Evolutionary conservation across 2,329 filamentous ascomycete species (phyloP), one percentile per base, ranked within the genome.

Genomic region (Stemphylium beticola): DNA sequence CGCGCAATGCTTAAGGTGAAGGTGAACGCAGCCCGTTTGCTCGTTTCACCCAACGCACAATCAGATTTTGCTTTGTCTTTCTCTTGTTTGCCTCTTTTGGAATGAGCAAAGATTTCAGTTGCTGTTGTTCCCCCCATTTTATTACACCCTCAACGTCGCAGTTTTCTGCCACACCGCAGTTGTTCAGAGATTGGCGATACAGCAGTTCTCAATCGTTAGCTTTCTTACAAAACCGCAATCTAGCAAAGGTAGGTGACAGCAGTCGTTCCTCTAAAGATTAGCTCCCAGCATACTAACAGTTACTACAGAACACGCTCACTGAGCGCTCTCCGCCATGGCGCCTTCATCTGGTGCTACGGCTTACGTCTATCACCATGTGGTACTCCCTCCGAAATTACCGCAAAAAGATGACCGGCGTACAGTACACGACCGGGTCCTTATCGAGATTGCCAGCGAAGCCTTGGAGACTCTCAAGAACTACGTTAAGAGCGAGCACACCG

Each of bases 341-440:
- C 4, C 17, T 18, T 9, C 12, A 38, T 11, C 44, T 4, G n/a
- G 10, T 20, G 45, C 49, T 11, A 57, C 54, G 4, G 26, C 48
- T 10, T 66, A 66, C 31, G 44, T 60, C 4, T 36, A 54, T 22
- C 51, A 82, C 33, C 79, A 84, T 60, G 64, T 83, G 1, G 80
- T 82, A 17, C 73, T 84, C 0, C 82, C 81, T 0, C 78, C 80
- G 1, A 73, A 79, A 36, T 67, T 83, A 0, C 81, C 81, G 0
- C 75, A 81, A 43, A 24, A 49, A 5, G 41, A 72, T 26, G 76
- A 79, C 18, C 46, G 36, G 1, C 31, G 56, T 10, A 15, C 49
- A 8, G 22, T 14, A 10, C 18, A 57, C 9, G 67, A 71, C n/a
- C n/a, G 15, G 3, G 38, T 29, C 1, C 58, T 72, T 1, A 22